These are phyloP conservation scores for Aspergillus persii DNA, from an alignment of 2,329 filamentous ascomycete species.

Conservation along the genomic window DNA sequence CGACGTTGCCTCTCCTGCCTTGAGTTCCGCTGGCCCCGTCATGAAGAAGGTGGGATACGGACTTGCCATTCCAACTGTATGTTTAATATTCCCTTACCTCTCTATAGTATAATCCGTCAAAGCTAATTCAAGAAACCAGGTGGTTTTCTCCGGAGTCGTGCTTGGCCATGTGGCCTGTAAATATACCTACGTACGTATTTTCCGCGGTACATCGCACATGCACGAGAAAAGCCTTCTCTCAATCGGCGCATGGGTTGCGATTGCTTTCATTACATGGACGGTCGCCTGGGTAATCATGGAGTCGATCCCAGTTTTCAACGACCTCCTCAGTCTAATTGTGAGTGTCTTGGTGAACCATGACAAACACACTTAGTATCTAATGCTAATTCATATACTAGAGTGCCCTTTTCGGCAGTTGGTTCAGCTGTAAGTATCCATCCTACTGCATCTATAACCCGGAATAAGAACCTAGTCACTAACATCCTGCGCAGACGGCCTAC, in stretches of 20 bases:
- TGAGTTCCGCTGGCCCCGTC: constrained; percentile 57
- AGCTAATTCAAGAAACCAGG: constrained; percentile 31
- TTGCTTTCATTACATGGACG: neutral
- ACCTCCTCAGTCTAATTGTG: neutral
- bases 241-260: neutral
- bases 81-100: neutral
- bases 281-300: neutral
- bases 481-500: neutral
- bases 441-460: neutral
- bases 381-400: neutral
- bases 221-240: neutral
- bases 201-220: neutral
- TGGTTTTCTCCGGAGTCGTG: constrained; percentile 68
- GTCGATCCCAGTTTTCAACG: neutral
- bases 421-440: neutral
- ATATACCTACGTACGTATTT: constrained; percentile 50
- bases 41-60: constrained; percentile 66
- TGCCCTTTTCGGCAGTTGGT: neutral
- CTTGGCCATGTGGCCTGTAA: constrained; percentile 65
- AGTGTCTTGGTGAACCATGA: neutral
- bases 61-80: constrained; percentile 61
- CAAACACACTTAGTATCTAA: neutral
- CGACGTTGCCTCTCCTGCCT: constrained; percentile 62
- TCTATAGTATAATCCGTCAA: neutral
- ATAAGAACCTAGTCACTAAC: neutral